Base-by-base conservation (phyloP, 1,284 basidiomycete genomes). In the Pseudozyma flocculosa region DNA sequence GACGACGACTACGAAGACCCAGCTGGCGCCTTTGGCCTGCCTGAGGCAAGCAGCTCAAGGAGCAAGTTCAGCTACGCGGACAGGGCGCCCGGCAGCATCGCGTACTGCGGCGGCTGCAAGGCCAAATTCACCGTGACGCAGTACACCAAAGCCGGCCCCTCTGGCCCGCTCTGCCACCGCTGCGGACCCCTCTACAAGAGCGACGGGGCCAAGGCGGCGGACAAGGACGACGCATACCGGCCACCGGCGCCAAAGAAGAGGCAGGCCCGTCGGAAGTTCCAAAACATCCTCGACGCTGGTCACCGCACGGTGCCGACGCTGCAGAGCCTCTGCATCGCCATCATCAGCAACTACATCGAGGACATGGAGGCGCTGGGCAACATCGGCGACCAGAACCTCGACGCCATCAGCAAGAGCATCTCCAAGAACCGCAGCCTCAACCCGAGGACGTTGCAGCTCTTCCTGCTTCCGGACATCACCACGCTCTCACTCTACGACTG, bases 311-410 rank as follows among this genome's bases (percentile, higher is more conserved):
- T 89, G 26, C 86, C 86, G 0, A 83, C 83, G 5, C 82, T 94
- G 18, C 87, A 87, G 13, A 84, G 86, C 4, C 68, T 90, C 18
- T 94, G 91, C 70, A 90, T 94, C 42, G 81, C 93, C 88, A 80
- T 96, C 26, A 86, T 97, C 54, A 88, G 88, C 24, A 83, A 85
- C 43, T 85, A 91, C 73, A 95, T 97, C 51, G 85, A 93, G 55
- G 87, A 93, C 60, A 87, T 96, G 15, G 92, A 96, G 60, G 87
- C 88, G 0, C 81, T 97, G 5, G 92, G 92, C 0, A 87, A 92
- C 68, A 88, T 96, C 49, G 90, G 91, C 1, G 72, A 83, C 1
- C 47, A 54, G 40, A 75, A 72, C 54, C 48, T 65, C 44, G 73
- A 76, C n/a, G 60, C 61, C 3, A 63, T 75, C 60, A 70, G 71